Conservation (phyloP, 345 rosid species). For the Populus alba region DNA sequence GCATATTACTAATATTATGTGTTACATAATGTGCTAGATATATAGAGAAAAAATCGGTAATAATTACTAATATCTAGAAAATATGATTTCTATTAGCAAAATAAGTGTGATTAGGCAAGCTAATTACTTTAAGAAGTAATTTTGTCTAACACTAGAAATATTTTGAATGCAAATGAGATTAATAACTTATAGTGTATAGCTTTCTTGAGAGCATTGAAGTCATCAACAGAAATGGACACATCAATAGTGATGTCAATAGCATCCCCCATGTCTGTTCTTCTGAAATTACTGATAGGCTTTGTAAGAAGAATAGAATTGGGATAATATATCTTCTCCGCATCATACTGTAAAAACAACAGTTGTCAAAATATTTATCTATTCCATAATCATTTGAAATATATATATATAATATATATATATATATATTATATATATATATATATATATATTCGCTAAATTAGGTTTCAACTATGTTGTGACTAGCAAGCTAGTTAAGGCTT, state of each 20-base stretch:
- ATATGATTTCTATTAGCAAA: too few species aligned
- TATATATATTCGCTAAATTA: neutral
- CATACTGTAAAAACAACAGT: constrained; percentile 72
- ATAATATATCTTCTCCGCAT: constrained; percentile 75
- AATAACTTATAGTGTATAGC: constrained; percentile 43
- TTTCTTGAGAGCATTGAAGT: constrained; percentile 50
- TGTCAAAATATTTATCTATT: constrained; percentile 83
- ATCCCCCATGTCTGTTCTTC: constrained; percentile 59
- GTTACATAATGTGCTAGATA: too few species aligned
- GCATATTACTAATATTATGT: too few species aligned
- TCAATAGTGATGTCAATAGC: constrained; percentile 46
- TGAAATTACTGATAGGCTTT: constrained; percentile 59
- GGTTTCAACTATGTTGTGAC: neutral
- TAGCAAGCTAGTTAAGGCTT: neutral
- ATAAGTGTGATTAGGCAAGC: neutral
- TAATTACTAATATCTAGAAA: too few species aligned
- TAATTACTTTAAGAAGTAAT: neutral
- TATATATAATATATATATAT: too few species aligned
- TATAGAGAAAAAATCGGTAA: too few species aligned
- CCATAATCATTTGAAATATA: constrained; percentile 62
- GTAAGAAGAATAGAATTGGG: constrained; percentile 65
- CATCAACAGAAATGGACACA: constrained; percentile 43
- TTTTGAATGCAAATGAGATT: too few species aligned
- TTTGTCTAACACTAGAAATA: neutral
- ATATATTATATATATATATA: neutral